These are phyloP conservation scores for Obba rivulosa DNA, from an alignment of 768 basidiomycete species.

Conservation along the genomic window DNA sequence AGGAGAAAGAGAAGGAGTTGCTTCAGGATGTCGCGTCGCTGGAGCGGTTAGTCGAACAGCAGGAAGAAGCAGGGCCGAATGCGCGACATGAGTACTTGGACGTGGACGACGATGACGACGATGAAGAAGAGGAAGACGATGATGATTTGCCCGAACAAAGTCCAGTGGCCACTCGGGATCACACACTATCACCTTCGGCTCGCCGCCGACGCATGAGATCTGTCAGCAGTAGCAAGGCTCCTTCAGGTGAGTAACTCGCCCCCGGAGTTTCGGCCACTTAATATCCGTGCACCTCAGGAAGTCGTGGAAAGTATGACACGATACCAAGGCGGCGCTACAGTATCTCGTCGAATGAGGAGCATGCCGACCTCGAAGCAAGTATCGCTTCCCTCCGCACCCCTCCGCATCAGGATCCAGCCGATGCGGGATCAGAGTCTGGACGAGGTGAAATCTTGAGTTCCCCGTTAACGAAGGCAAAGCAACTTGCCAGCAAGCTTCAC, in stretches of 20 bases:
- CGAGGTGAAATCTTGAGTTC: constrained; percentile 25
- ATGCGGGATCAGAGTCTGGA: background rate
- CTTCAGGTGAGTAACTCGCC: constrained; percentile 10
- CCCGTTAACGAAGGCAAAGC: constrained; percentile 27
- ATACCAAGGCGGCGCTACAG: constrained; percentile 32
- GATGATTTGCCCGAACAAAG: constrained; percentile 30
- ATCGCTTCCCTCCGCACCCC: constrained; percentile 25
- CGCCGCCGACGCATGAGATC: constrained; percentile 13
- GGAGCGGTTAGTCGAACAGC: constrained; percentile 49
- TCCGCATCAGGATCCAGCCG: constrained; percentile 10
- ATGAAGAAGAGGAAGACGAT: constrained; percentile 47
- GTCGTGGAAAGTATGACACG: constrained; percentile 12
- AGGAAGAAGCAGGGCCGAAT: constrained; percentile 55
- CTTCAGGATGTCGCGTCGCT: constrained; percentile 52
- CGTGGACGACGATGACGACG: constrained; percentile 52
- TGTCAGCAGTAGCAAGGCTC: constrained; percentile 8
- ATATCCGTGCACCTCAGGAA: constrained; percentile 3
- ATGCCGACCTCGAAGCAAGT: constrained; percentile 37
- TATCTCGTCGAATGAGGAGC: constrained; percentile 46
- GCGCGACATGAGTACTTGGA: constrained; percentile 52
- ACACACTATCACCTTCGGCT: constrained; percentile 21
- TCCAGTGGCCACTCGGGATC: constrained; percentile 28
- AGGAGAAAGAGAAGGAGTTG: constrained; percentile 68
- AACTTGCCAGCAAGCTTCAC: constrained; percentile 44
- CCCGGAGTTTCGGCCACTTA: background rate